Percentiles rank a stretch among this genome's conserved stretches.
Conservation (phyloP, 163 green algal species). For the Volvox carteri region DNA sequence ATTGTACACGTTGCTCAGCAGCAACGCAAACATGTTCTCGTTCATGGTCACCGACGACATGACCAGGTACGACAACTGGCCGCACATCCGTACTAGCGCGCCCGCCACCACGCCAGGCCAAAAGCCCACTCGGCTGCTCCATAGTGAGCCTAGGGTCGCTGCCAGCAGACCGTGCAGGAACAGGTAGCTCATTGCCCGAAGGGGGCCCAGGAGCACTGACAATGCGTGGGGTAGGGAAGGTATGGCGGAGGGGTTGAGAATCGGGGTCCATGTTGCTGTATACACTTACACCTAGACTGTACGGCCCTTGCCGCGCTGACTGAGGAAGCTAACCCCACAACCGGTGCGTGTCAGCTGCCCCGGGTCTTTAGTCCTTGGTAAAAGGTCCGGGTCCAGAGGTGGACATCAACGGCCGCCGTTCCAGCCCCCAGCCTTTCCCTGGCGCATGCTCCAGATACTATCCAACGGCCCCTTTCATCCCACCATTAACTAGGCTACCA, state of each 20-base stretch:
- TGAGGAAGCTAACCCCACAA: too few species aligned
- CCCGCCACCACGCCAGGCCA: conserved; percentile 68
- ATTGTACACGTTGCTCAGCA: conserved; percentile 81
- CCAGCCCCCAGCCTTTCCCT: too few species aligned
- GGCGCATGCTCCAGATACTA: too few species aligned
- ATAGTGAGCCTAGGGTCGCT: conserved; percentile 71
- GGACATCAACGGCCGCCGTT: too few species aligned
- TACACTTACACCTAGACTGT: too few species aligned
- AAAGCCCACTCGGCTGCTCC: conserved; percentile 47
- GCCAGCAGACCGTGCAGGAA: conserved; percentile 82
- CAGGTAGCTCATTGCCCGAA: conserved; percentile 84
- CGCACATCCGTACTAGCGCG: conserved; percentile 67
- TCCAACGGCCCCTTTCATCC: too few species aligned
- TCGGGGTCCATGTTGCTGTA: too few species aligned
- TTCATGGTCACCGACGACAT: conserved; percentile 81
- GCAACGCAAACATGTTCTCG: conserved; percentile 84
- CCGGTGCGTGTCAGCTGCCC: too few species aligned
- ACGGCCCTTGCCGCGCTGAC: too few species aligned
- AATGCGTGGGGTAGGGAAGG: neutral
- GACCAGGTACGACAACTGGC: conserved; percentile 75
- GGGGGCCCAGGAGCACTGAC: conserved; percentile 88
- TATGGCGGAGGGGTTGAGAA: neutral
- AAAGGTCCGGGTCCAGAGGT: too few species aligned
- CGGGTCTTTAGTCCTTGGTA: too few species aligned
- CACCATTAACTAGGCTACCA: too few species aligned